Base-by-base conservation (phyloP, 768 basidiomycete species). In the Rhizopogon sp. region DNA sequence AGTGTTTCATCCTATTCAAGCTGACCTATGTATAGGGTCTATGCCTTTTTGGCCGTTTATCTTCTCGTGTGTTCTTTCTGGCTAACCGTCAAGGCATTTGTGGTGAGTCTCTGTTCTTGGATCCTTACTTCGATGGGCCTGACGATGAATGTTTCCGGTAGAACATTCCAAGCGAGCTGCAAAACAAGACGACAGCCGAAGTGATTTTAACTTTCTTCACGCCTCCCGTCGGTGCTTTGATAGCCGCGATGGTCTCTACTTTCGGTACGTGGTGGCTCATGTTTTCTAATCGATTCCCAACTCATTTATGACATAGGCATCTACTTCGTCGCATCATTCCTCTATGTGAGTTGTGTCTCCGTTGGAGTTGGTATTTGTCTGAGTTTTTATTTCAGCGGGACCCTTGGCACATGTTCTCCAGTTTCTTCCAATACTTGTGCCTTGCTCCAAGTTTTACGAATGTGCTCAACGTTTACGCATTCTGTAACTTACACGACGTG, bases 341-440 rank as follows among this genome's bases (percentile, higher is more conserved):
- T 93, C 64, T 95, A 91, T 62, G 90, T 92, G 58, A 74, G 90
- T 76, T 29, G 1, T 13, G 43, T 8, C 16, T 3, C 28, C 47
- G 13, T n/a, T 39, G 28, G 5, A 54, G 31, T 28, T 31, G 51
- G 22, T 57, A 54, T 3, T 52, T 13, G 20, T 14, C 45, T 55
- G 51, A 66, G 25, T 35, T 52, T 25, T 20, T 43, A n/a, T 47
- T 56, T 31, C 57, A 93, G 89, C 85, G 91, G 58, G 95, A 98
- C 71, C 95, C 95, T 5, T 98, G 95, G 95, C 95, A 98, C 72
- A 88, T 98, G 85, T 86, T 95, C 72, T 90, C 91, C 25, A 93
- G 91, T 62, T 93, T 97, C 79, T 74, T 87, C 62, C 95, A 95
- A 67, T 96, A 95, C 67, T 74, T 96, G 49, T 86, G 85, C 64